A percentile compares a stretch with the other conserved stretches of the same genome.
These are phyloP conservation scores for Monosporascus cannonballus DNA, from an alignment of 2,329 filamentous ascomycete species.

Conservation along the genomic window DNA sequence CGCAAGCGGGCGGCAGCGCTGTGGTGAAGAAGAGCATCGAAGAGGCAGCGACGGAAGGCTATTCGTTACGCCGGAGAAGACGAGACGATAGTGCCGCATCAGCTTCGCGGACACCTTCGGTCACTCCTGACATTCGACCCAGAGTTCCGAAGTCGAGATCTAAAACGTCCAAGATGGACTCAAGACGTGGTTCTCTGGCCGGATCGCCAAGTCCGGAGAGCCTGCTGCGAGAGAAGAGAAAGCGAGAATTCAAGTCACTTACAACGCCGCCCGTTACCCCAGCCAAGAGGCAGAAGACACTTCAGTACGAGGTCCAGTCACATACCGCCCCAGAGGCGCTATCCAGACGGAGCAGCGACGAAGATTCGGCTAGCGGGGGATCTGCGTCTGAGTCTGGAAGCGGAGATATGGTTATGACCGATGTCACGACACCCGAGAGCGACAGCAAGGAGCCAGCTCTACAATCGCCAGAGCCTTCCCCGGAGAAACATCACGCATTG, in stretches of 20 bases:
- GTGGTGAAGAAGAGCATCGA: slow-evolving; percentile 49
- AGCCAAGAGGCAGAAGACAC: slow-evolving; percentile 41
- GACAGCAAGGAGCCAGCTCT: slow-evolving; percentile 35
- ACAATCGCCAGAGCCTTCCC: slow-evolving; percentile 28
- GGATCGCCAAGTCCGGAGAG: slow-evolving; percentile 26
- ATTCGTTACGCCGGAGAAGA: slow-evolving; percentile 50
- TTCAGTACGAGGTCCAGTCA: slow-evolving; percentile 23
- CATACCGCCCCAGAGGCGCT: slow-evolving; percentile 21
- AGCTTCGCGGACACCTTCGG: slow-evolving; percentile 51
- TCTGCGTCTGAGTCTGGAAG: slow-evolving; percentile 28
- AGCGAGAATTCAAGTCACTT: slow-evolving; percentile 37
- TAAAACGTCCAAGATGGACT: slow-evolving; percentile 27
- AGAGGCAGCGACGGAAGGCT: slow-evolving; percentile 41
- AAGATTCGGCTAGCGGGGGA: slow-evolving; percentile 20
- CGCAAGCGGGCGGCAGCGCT: slow-evolving; percentile 41
- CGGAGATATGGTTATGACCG: slow-evolving; percentile 29
- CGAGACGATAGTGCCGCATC: slow-evolving; percentile 44
- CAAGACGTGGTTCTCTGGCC: slow-evolving; percentile 28
- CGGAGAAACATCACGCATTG: slow-evolving; percentile 20
- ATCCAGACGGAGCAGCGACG: slow-evolving; percentile 34
- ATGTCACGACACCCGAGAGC: slow-evolving; percentile 45
- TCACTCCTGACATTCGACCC: slow-evolving; percentile 49
- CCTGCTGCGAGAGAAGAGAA: slow-evolving; percentile 30
- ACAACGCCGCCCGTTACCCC: slow-evolving; percentile 52
- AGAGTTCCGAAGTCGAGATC: slow-evolving; percentile 37